Evolutionary conservation across 495 filamentous ascomycete species (phyloP).

Genomic region (Aspergillus steynii): DNA sequence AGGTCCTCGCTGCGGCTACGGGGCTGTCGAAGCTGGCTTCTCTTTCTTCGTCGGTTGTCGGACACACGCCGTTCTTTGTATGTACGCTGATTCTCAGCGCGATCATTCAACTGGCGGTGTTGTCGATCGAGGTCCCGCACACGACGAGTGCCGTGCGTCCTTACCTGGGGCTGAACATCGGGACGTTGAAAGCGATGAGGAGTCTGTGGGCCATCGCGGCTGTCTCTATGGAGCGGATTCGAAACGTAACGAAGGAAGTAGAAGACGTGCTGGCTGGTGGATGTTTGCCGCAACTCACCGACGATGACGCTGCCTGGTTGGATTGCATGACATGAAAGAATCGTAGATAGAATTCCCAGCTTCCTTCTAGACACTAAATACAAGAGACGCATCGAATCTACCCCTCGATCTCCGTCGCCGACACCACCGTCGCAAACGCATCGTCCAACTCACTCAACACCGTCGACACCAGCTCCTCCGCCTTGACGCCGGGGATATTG

Average conservation of each 20-base stretch:
- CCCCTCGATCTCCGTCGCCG: conserved; percentile 28
- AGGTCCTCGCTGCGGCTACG: conserved; percentile 2
- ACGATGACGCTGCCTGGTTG: background rate
- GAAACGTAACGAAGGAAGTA: conserved; percentile 3
- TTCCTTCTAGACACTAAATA: background rate
- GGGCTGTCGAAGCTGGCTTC: conserved; percentile 7
- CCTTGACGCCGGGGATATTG: conserved; percentile 53
- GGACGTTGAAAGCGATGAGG: conserved; percentile 7
- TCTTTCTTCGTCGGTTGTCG: conserved; percentile 1
- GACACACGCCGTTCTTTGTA: conserved; percentile 7
- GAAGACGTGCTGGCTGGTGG: background rate
- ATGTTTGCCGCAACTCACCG: background rate
- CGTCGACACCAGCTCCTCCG: conserved; percentile 37
- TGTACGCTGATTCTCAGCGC: conserved; percentile 13
- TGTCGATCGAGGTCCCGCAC: background rate
- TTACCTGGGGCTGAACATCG: conserved; percentile 8
- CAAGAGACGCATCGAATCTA: background rate
- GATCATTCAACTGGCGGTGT: conserved; percentile 6
- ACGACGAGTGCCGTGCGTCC: background rate
- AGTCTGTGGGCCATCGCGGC: conserved; percentile 8
- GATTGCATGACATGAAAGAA: background rate
- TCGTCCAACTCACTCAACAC: conserved; percentile 47
- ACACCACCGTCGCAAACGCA: conserved; percentile 48
- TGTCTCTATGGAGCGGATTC: conserved; percentile 4
- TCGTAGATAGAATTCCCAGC: background rate